Evolutionary conservation across 768 basidiomycete species (phyloP).

Genomic region (Trametes cingulata): DNA sequence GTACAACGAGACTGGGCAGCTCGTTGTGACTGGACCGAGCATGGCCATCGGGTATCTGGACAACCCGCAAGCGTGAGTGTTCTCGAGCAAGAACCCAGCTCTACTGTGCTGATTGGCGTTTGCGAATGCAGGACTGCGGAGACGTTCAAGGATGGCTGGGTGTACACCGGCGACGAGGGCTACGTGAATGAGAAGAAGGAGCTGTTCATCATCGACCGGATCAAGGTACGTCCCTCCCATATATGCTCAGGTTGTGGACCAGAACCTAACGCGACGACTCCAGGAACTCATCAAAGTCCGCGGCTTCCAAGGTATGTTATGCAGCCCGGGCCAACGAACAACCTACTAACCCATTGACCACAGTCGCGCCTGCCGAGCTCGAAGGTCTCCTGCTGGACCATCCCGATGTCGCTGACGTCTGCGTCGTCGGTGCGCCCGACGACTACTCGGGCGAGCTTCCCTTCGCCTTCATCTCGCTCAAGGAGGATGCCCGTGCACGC

Average conservation of each 20-base stretch:
- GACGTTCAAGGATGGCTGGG: conserved; percentile 69
- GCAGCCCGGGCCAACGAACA: too few relatives aligned
- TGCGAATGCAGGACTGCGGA: conserved; percentile 54
- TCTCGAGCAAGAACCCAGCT: conserved; percentile 27
- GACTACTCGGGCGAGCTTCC: conserved; percentile 78
- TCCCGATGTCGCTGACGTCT: conserved; percentile 44
- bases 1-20: conserved; percentile 61
- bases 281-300: conserved; percentile 70
- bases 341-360: too few relatives aligned
- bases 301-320: conserved; percentile 33
- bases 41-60: conserved; percentile 50
- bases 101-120: background rate
- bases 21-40: conserved; percentile 47
- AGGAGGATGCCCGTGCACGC: conserved; percentile 38
- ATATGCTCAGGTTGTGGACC: background rate
- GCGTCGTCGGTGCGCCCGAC: conserved; percentile 57
- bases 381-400: conserved; percentile 40
- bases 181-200: conserved; percentile 58
- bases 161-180: conserved; percentile 72
- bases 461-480: conserved; percentile 65
- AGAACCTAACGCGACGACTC: background rate
- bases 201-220: conserved; percentile 66
- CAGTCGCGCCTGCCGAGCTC: conserved; percentile 37
- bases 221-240: conserved; percentile 42
- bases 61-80: conserved; percentile 54